Base-by-base conservation (phyloP, 805 yeast species). In the baker's yeast (Saccharomyces cerevisiae) region DNA sequence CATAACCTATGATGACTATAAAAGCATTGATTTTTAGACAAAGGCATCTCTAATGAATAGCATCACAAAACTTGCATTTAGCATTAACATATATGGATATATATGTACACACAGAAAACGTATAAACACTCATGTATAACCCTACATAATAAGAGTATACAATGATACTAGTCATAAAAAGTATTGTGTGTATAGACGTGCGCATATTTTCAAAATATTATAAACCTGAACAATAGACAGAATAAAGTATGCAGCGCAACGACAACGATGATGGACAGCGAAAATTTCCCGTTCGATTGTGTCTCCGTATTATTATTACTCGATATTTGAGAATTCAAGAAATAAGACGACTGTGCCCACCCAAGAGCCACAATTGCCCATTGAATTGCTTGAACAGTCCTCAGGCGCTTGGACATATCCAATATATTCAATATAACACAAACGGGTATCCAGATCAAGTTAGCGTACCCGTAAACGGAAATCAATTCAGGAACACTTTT, bases 381-480 rank as follows among this genome's bases (percentile, higher is more conserved):
- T 56, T 55, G 47, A 10, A 53, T 14, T 2, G 50, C 46, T 1
- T 13, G 8, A 1, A 52, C 29, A 21, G 41, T 32, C 31, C 49
- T 56, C 2, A n/a, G 22, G 14, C 30, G 29, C 6, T 26, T 50
- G 24, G 49, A 52, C 36, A 41, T 41, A 27, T 55, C 46, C 22
- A 60, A 46, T 24, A 58, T 47, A 56, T 58, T 59, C 17, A 56
- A 27, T 9, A 59, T 41, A 1, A 84, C 65, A 0, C 91, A 84
- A 24, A 89, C 84, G 0, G 96, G 95, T n/a, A 87, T 73, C 97
- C 97, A 91, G 55, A 83, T 78, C 4, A 85, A 71, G 63, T 86
- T 87, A 21, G 96, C 79, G 71, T 92, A 91, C 1, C 97, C 96
- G 70, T 87, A 91, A 32, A 89, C 77, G 4, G 92, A 82, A 2